A percentile compares a stretch with the other conserved stretches of the same genome.
Conservation (phyloP, 2,329 filamentous ascomycete species). For the Metarhizium sp. region DNA sequence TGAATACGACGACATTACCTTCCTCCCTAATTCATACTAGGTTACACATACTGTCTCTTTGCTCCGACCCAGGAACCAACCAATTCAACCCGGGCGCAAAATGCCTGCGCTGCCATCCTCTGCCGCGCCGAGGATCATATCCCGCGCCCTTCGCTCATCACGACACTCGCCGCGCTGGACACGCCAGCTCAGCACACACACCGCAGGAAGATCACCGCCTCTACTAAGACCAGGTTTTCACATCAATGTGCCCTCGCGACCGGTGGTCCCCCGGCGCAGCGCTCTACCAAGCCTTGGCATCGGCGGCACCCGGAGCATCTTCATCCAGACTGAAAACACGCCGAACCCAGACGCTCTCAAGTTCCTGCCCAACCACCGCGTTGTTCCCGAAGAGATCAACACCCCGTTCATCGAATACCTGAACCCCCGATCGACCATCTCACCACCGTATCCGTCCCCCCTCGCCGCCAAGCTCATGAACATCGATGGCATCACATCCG, state of each 20-base stretch:
- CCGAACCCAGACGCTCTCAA: conserved; percentile 95
- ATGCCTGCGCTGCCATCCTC: conserved; percentile 14
- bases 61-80: background rate
- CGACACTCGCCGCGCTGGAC: conserved; percentile 16
- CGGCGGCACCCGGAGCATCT: conserved; percentile 61
- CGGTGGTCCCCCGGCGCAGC: conserved; percentile 6
- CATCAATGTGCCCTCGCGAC: conserved; percentile 7
- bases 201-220: background rate
- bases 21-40: too few relatives aligned
- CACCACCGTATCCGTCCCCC: conserved; percentile 82
- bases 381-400: conserved; percentile 65
- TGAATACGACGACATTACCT: too few relatives aligned
- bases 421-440: conserved; percentile 75
- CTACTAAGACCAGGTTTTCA: background rate
- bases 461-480: conserved; percentile 85
- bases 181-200: conserved; percentile 19
- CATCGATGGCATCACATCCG: conserved; percentile 86
- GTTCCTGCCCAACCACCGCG: conserved; percentile 82
- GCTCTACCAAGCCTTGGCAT: conserved; percentile 5
- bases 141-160: conserved; percentile 16
- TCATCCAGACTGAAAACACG: conserved; percentile 94
- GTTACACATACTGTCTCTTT: background rate
- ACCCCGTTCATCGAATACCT: conserved; percentile 87
- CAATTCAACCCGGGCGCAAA: background rate
- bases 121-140: conserved; percentile 13